Evolutionary conservation across 345 rosid genomes (phyloP).

Genomic region (Adansonia digitata): DNA sequence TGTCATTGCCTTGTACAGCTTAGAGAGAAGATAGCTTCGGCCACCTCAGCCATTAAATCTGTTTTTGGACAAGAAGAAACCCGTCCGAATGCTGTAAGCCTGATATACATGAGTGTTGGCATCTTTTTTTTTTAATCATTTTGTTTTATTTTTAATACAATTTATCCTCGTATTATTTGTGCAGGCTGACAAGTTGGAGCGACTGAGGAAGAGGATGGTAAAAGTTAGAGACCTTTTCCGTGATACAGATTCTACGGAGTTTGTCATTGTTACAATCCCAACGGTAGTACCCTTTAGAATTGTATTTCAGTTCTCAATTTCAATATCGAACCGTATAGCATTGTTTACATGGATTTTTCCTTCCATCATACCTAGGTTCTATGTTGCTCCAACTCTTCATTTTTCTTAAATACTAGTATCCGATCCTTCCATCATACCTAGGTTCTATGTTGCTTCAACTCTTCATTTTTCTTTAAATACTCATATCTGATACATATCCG

Average conservation of each 20-base stretch:
- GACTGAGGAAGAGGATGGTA: conserved; percentile 82
- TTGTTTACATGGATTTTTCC: not conserved
- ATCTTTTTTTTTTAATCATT: conserved; percentile 3
- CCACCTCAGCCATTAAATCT: conserved; percentile 92
- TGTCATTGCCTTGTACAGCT: conserved; percentile 45
- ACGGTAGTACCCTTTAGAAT: conserved; percentile 43
- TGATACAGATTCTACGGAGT: conserved; percentile 83
- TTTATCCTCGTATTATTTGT: not conserved
- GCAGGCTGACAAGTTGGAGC: conserved; percentile 84
- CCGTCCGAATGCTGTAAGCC: conserved; percentile 59
- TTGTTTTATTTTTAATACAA: not conserved
- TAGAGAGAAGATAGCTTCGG: conserved; percentile 78
- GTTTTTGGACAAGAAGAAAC: conserved; percentile 79
- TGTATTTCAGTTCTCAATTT: not conserved
- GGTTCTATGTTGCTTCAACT: too few relatives aligned
- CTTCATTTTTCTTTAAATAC: too few relatives aligned
- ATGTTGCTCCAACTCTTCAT: too few relatives aligned
- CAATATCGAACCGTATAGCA: not conserved
- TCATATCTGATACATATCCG: too few relatives aligned
- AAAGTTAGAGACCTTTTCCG: conserved; percentile 97
- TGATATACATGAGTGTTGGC: conserved; percentile 12
- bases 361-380: too few relatives aligned
- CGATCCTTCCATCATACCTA: too few relatives aligned
- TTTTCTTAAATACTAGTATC: too few relatives aligned
- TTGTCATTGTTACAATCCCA: conserved; percentile 92